A percentile compares a stretch with the other conserved stretches of the same genome.
Conservation (phyloP, 768 basidiomycete species). For the Hericium coralloides region DNA sequence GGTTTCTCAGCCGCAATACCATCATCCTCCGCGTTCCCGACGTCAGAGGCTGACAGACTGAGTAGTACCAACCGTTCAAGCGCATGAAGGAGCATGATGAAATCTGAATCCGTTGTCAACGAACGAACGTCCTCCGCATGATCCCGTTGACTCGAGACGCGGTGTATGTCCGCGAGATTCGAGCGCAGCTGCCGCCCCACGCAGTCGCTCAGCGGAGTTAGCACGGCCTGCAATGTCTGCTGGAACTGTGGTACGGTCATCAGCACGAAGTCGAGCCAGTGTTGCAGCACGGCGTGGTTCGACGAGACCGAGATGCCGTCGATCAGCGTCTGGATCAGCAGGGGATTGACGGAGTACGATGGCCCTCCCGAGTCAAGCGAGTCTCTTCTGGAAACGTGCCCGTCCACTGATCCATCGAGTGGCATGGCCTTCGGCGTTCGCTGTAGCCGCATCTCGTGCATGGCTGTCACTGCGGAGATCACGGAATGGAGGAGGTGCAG, state of each 20-base stretch:
- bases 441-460: constrained; percentile 18
- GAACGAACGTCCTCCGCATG: constrained; percentile 36
- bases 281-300: constrained; percentile 80
- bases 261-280: constrained; percentile 95
- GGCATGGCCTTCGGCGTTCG: constrained; percentile 1
- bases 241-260: constrained; percentile 87
- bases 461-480: constrained; percentile 52
- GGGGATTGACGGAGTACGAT: constrained; percentile 52
- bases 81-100: constrained; percentile 75
- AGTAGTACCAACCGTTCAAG: constrained; percentile 76
- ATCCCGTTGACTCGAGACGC: constrained; percentile 15
- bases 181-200: constrained; percentile 60
- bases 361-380: constrained; percentile 19
- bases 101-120: constrained; percentile 66
- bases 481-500: constrained; percentile 85
- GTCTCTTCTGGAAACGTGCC: constrained; percentile 18
- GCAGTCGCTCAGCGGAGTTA: constrained; percentile 73
- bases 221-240: constrained; percentile 52
- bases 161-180: constrained; percentile 42
- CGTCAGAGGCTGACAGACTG: constrained; percentile 50
- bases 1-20: constrained; percentile 40
- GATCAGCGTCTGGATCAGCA: constrained; percentile 68
- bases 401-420: constrained; percentile 6
- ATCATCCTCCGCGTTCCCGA: constrained; percentile 48
- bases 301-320: constrained; percentile 64